Percentiles rank a stretch among this genome's conserved stretches.
Conservation (phyloP, 805 yeast species). For the Kazachstania taianensis region DNA sequence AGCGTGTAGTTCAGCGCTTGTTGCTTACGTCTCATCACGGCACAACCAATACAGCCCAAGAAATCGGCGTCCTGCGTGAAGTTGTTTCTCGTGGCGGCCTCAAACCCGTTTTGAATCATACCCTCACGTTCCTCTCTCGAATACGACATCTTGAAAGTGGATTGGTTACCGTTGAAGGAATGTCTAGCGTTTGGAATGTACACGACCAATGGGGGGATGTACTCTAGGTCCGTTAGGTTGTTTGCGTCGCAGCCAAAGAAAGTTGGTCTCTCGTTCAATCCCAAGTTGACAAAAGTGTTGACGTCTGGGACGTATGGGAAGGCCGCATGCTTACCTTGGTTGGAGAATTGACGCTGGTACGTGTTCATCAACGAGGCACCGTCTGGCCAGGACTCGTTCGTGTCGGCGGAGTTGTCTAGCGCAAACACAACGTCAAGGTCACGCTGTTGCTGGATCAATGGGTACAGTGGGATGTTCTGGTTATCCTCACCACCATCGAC, state of each 20-base stretch:
- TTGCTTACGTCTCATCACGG: conserved; percentile 66
- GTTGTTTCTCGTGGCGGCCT: conserved; percentile 54
- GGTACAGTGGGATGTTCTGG: conserved; percentile 55
- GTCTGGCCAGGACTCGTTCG: conserved; percentile 52
- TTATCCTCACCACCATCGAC: conserved; percentile 68
- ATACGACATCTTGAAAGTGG: conserved; percentile 60
- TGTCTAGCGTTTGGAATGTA: conserved; percentile 67
- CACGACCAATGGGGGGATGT: conserved; percentile 65
- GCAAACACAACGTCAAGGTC: conserved; percentile 57
- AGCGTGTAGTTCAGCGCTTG: conserved; percentile 55
- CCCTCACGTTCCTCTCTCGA: conserved; percentile 43
- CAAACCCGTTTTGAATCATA: conserved; percentile 67
- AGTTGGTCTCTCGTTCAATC: conserved; percentile 58
- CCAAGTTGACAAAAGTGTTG: conserved; percentile 46
- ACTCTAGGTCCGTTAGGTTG: conserved; percentile 46
- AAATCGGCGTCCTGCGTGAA: conserved; percentile 59
- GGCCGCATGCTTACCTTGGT: conserved; percentile 45
- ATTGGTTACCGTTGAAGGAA: conserved; percentile 56
- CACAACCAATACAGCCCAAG: conserved; percentile 73
- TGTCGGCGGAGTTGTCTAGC: conserved; percentile 57
- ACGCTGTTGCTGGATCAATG: conserved; percentile 50
- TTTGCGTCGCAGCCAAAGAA: conserved; percentile 75
- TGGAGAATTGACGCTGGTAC: conserved; percentile 48
- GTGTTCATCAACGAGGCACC: conserved; percentile 51
- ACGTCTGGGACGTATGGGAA: conserved; percentile 77